These are phyloP conservation scores for Carex pumila DNA, from an alignment of 176 grass and related monocot genomes.

Conservation along the genomic window DNA sequence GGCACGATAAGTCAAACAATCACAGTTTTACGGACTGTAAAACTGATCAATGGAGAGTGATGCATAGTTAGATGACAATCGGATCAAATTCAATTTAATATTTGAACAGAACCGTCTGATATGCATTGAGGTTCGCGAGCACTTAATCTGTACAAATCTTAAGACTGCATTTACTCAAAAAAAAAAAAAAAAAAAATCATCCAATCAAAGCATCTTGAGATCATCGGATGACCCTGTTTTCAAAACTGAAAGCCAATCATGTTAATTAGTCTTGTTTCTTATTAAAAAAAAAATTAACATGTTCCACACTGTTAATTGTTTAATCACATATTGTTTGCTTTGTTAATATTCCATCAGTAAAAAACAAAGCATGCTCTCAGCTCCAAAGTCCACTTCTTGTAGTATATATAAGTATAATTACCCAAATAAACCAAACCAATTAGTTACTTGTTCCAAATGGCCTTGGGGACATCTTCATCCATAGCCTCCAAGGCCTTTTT, in stretches of 20 bases:
- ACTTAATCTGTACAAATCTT: too few species aligned
- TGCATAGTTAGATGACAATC: too few species aligned
- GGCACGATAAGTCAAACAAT: not conserved
- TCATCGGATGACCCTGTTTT: too few species aligned
- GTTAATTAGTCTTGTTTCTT: not conserved
- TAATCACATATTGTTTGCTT: not conserved
- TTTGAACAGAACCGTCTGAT: too few species aligned
- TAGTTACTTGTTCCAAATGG: constrained; percentile 13
- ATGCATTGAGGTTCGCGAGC: too few species aligned
- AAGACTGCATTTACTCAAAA: too few species aligned
- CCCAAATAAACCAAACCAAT: not conserved
- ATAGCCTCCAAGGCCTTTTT: not conserved
- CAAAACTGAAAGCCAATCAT: not conserved
- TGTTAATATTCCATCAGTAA: not conserved
- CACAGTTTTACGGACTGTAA: too few species aligned
- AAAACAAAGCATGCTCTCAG: not conserved
- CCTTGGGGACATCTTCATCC: not conserved
- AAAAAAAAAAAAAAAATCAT: too few species aligned
- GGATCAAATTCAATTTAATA: too few species aligned
- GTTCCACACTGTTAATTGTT: not conserved
- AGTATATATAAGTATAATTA: not conserved
- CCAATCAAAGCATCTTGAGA: too few species aligned
- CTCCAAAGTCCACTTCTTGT: not conserved
- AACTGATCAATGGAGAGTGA: too few species aligned
- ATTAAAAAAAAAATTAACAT: not conserved